A percentile compares a stretch with the other conserved stretches of the same genome.
These are phyloP conservation scores for Creolimax fragrantissima DNA, from an alignment of 78 protist genomes.

Conservation along the genomic window DNA sequence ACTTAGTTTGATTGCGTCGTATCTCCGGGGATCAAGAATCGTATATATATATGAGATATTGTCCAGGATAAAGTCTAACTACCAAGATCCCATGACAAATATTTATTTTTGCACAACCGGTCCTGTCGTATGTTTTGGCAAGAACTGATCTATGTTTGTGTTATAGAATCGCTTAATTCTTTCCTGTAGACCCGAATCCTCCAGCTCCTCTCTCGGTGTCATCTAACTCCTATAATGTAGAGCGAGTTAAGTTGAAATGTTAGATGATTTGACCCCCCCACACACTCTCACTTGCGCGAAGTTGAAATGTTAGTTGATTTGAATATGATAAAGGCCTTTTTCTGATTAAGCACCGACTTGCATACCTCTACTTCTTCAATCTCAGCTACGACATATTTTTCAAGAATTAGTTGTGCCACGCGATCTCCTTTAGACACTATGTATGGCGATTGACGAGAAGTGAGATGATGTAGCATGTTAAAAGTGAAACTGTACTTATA, in stretches of 20 bases:
- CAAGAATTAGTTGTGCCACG: slow-evolving; percentile 61
- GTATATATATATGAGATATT: too few relatives aligned
- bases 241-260: not conserved
- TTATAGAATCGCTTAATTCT: not conserved
- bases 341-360: not conserved
- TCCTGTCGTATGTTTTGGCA: too few relatives aligned
- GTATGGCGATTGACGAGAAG: not conserved
- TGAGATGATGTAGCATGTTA: not conserved
- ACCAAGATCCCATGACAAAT: too few relatives aligned
- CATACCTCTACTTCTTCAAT: slow-evolving; percentile 42
- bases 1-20: too few relatives aligned
- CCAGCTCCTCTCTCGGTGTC: slow-evolving; percentile 52
- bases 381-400: slow-evolving; percentile 42
- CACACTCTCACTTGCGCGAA: not conserved
- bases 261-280: not conserved
- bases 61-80: too few relatives aligned
- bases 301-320: not conserved
- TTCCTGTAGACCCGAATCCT: slow-evolving; percentile 65
- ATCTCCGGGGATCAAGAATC: too few relatives aligned
- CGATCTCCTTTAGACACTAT: slow-evolving; percentile 49
- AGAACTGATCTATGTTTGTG: too few relatives aligned
- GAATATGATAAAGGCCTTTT: not conserved
- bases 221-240: slow-evolving; percentile 17
- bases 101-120: too few relatives aligned
- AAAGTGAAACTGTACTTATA: not conserved